Percentiles rank a stretch among this genome's conserved stretches.
phyloP scores from a whole-genome alignment of 2,329 filamentous ascomycete genomes.

The Amauroascus niger region DNA sequence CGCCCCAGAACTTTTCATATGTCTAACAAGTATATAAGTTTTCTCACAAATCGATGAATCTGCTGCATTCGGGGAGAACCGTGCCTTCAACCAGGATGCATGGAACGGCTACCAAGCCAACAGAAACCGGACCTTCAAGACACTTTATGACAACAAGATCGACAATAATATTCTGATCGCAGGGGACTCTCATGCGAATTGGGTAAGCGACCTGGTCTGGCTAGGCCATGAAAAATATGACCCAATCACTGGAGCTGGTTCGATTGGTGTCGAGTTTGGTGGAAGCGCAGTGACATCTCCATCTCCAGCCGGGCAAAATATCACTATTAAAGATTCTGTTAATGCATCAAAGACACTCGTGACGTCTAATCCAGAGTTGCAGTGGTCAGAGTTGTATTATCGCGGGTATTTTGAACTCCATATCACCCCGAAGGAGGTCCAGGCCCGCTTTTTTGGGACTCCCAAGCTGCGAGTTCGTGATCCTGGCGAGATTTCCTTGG shows the following conservation, averaged over 20 bases:
- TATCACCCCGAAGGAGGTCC: slow-evolving; percentile 45
- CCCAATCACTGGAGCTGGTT: slow-evolving; percentile 43
- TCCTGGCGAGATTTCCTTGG: slow-evolving; percentile 12
- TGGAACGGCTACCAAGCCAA: slow-evolving; percentile 61
- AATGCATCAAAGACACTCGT: slow-evolving; percentile 38
- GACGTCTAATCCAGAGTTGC: slow-evolving; percentile 51
- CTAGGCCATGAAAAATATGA: slow-evolving; percentile 46
- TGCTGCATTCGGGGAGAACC: slow-evolving; percentile 22
- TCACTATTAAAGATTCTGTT: slow-evolving; percentile 45
- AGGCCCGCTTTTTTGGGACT: slow-evolving; percentile 52
- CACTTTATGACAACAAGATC: slow-evolving; percentile 58
- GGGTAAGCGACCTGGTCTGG: slow-evolving; percentile 54
- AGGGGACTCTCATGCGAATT: slow-evolving; percentile 60
- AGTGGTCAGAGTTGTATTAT: slow-evolving; percentile 66
- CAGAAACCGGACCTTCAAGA: slow-evolving; percentile 58
- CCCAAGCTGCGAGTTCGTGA: slow-evolving; percentile 6
- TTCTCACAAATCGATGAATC: slow-evolving; percentile 25
- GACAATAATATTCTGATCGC: slow-evolving; percentile 63
- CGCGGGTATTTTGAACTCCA: slow-evolving; percentile 61
- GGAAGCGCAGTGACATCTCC: slow-evolving; percentile 57
- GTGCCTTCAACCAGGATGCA: slow-evolving; percentile 48
- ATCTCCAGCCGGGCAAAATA: slow-evolving; percentile 50
- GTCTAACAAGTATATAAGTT: background rate
- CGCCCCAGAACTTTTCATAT: background rate
- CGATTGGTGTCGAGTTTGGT: slow-evolving; percentile 55